Evolutionary conservation across 371 early-diverging fungal genomes (phyloP).

Genomic region (Mucor circinelloides): DNA sequence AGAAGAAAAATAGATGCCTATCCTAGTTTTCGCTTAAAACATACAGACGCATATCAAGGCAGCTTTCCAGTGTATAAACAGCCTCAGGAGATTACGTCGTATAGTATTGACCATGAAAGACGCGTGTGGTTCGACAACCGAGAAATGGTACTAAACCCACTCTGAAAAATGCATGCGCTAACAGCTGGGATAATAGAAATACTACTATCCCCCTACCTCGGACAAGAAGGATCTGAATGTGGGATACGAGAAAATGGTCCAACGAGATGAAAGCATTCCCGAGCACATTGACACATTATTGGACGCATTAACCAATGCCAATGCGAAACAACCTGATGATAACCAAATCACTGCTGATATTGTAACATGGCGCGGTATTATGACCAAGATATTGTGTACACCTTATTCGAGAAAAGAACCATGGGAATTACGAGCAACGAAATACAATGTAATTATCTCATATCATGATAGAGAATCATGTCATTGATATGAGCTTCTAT

Average conservation of each 20-base stretch:
- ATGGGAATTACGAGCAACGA: constrained; percentile 82
- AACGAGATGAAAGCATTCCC: constrained; percentile 58
- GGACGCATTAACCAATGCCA: constrained; percentile 52
- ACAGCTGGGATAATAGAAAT: constrained; percentile 60
- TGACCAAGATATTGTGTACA: constrained; percentile 82
- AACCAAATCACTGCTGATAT: constrained; percentile 35
- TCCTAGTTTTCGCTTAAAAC: neutral
- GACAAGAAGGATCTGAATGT: constrained; percentile 53
- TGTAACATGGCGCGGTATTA: constrained; percentile 81
- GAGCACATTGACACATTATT: constrained; percentile 87
- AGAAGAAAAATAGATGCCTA: neutral
- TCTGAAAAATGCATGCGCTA: neutral
- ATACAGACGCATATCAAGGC: neutral
- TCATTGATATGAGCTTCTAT: neutral
- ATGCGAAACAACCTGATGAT: constrained; percentile 19
- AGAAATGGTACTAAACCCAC: constrained; percentile 55
- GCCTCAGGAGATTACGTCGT: constrained; percentile 78
- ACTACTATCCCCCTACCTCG: constrained; percentile 63
- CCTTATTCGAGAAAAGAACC: constrained; percentile 76
- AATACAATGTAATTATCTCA: constrained; percentile 56
- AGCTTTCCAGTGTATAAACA: constrained; percentile 60
- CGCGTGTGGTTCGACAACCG: constrained; percentile 65
- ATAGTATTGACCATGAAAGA: constrained; percentile 73
- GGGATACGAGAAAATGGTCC: constrained; percentile 64
- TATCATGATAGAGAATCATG: neutral